Evolutionary conservation across 306 rosid genomes (phyloP), one percentile per base, ranked within the genome.

Genomic region (Sesbania bispinosa): DNA sequence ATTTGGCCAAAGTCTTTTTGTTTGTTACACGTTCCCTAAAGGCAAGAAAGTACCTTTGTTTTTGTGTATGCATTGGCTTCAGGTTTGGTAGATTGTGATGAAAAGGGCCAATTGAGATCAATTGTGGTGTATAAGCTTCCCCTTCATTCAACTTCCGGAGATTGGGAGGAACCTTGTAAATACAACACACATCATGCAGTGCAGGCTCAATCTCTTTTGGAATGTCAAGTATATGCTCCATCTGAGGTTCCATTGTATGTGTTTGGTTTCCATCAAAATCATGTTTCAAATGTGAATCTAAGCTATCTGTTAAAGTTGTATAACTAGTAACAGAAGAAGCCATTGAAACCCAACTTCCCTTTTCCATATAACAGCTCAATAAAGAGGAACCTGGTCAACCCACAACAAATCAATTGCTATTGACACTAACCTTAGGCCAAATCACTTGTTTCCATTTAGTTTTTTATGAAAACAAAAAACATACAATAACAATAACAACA

Each of bases 71-170:
- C 14, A 62, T 27, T 30, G 55, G 71, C 24, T 51, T 16, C 16
- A 62, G 32, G 7, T 74, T 69, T 10, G 29, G 3, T 6, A 35
- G 62, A 1, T 27, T 30, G 20, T 10, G 14, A 55, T 74, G 71
- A 62, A 74, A 21, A 38, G 78, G 78, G 55, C 77, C 78, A 10
- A 74, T 74, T 38, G 78, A 74, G 78, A 74, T 38, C n/a, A 74
- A 62, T 7, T 11, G 21, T 24, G 78, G 78, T 7, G 62, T 39
- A 62, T 74, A 74, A 4, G 55, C 43, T 62, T 62, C 71, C 4
- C 55, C 55, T 18, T 10, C 43, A 50, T 62, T 74, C 62, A 73
- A 9, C 35, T 61, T 62, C 2, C 4, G 9, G 2, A 74, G 71
- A 32, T 74, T 24, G 9, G 2, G 6, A 36, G 78, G 64, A 50